Evolutionary conservation across 805 yeast genomes (phyloP), one percentile per base, ranked within the genome.

Genomic region (Blastobotrys robertii): DNA sequence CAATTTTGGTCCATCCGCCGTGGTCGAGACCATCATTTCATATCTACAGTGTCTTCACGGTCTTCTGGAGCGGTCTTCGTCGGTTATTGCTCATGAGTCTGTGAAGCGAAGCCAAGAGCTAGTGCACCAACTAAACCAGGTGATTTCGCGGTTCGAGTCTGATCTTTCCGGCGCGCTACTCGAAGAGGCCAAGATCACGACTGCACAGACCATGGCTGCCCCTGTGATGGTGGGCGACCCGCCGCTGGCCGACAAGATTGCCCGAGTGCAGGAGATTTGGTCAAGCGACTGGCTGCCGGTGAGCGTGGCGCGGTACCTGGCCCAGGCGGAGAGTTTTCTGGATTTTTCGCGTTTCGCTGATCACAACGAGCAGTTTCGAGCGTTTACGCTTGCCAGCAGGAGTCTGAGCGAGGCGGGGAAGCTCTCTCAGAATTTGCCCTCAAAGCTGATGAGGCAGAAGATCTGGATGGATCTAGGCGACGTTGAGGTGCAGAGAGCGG

Each of bases 381-480:
- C 25, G 25, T 19, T 19, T 19, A 4, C 25, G 25, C 25, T 19
- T 19, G 36, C 38, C 19, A 15, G 34, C 32, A 19, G 6, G 25
- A 19, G 25, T 19, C 25, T 19, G 25, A 6, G 25, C 6, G 25
- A 19, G 6, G 25, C 25, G 6, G 25, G 25, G 4, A 19, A 19
- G 6, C 25, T 19, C 25, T 19, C 25, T 19, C 6, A 19, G 25
- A 19, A 19, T 6, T 19, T 19, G 25, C 25, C 40, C 6, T 30
- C 44, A 12, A 37, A 39, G 30, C 32, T 47, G 7, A 30, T 42
- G 29, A 42, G 46, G 25, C 37, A 44, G 13, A 39, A 44, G 34
- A 40, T 50, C 9, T 52, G 54, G 55, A 44, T 44, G 6, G 47
- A 46, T 12, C 45, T 51, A 2, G 61, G 57, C 9, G 61, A 56